A percentile compares a stretch with the other conserved stretches of the same genome.
Evolutionary conservation across 2,329 filamentous ascomycete species (phyloP).

Genomic region (Dryadomyces quercus-mongolicae): DNA sequence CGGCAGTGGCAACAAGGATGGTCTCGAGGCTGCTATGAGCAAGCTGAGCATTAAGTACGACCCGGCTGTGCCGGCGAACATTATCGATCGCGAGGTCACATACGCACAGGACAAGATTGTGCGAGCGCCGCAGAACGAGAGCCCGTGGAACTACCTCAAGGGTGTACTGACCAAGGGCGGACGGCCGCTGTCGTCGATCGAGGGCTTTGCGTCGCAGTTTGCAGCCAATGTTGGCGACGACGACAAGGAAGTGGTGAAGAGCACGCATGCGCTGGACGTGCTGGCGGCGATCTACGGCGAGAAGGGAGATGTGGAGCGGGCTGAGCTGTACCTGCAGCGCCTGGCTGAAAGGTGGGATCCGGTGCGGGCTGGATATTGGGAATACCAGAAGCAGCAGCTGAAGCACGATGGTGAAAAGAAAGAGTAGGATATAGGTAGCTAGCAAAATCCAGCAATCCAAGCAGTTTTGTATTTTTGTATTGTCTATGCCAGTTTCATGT

Average conservation of each 20-base stretch:
- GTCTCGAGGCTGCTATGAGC: slow-evolving; percentile 12
- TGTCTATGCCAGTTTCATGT: not conserved
- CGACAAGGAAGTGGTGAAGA: slow-evolving; percentile 39
- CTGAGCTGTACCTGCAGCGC: slow-evolving; percentile 57
- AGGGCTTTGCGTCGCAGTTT: slow-evolving; percentile 39
- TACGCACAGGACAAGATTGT: slow-evolving; percentile 63
- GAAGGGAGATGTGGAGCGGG: slow-evolving; percentile 45
- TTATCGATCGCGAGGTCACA: slow-evolving; percentile 62
- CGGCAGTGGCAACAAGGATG: not conserved
- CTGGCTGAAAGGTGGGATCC: slow-evolving; percentile 82
- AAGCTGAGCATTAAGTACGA: slow-evolving; percentile 39
- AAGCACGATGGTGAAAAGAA: not conserved
- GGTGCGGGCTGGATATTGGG: slow-evolving; percentile 86
- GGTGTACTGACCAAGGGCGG: slow-evolving; percentile 61
- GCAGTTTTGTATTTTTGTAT: no score
- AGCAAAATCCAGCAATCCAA: no score
- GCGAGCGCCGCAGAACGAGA: slow-evolving; percentile 84
- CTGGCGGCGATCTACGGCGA: slow-evolving; percentile 56
- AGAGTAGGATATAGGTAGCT: not conserved
- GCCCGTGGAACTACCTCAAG: slow-evolving; percentile 82
- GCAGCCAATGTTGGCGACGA: slow-evolving; percentile 33
- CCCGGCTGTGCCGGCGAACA: slow-evolving; percentile 42
- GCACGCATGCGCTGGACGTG: slow-evolving; percentile 58
- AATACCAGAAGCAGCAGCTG: slow-evolving; percentile 50
- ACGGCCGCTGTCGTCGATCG: slow-evolving; percentile 30